These are phyloP conservation scores for Pharus latifolius DNA, from an alignment of 176 grass and related monocot genomes.

Conservation along the genomic window DNA sequence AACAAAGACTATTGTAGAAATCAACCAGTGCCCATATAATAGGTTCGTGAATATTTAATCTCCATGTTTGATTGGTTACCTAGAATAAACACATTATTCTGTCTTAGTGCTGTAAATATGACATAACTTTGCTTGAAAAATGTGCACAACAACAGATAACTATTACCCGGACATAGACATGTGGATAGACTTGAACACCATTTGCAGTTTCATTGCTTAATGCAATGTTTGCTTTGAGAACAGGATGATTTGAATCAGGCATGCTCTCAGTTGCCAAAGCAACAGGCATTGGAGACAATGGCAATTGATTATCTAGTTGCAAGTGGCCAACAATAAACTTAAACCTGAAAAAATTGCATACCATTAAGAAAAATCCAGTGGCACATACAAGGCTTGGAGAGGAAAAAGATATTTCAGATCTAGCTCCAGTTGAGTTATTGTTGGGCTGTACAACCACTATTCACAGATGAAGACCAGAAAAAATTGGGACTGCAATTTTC, in stretches of 20 bases:
- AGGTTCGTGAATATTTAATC: conserved; percentile 94
- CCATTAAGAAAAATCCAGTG: neutral
- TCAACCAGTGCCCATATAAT: conserved; percentile 94
- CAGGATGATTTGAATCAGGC: conserved; percentile 66
- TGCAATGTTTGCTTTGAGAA: conserved; percentile 91
- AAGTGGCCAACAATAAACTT: conserved; percentile 80
- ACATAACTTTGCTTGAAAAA: conserved; percentile 23
- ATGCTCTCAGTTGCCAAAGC: conserved; percentile 65
- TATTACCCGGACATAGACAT: conserved; percentile 81
- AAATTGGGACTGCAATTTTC: neutral
- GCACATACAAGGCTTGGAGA: neutral
- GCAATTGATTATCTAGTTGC: conserved; percentile 97
- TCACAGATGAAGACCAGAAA: neutral
- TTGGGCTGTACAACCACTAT: neutral
- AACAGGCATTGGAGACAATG: conserved; percentile 92
- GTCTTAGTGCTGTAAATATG: conserved; percentile 1
- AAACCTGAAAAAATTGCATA: conserved; percentile 51
- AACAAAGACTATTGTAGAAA: conserved; percentile 76
- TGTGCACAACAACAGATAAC: neutral
- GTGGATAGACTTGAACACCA: conserved; percentile 80
- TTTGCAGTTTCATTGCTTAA: conserved; percentile 72
- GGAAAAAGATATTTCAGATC: neutral
- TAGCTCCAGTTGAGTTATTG: neutral
- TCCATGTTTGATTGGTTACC: conserved; percentile 84
- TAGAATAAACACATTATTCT: conserved; percentile 19